These are phyloP conservation scores for Cajanus cajan DNA, from an alignment of 306 rosid species.

Conservation along the genomic window DNA sequence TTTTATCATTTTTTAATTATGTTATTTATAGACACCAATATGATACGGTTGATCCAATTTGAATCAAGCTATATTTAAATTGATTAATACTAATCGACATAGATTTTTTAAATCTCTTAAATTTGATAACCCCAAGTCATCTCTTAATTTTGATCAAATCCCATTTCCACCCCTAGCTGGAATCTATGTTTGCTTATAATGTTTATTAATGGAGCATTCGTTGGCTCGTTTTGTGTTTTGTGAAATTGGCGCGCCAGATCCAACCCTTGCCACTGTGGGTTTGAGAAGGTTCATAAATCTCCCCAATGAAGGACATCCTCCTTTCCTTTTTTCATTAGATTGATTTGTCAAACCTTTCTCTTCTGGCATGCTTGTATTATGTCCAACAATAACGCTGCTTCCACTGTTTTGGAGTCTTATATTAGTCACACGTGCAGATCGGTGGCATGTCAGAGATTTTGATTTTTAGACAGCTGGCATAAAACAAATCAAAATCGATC, in stretches of 20 bases:
- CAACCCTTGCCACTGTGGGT: neutral
- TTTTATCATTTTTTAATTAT: too few species aligned
- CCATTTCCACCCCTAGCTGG: neutral
- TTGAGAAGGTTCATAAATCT: neutral
- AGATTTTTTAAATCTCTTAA: too few species aligned
- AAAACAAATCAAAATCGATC: neutral
- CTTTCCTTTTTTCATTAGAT: neutral
- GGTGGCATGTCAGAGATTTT: neutral
- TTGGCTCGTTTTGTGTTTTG: neutral
- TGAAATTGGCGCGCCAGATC: neutral
- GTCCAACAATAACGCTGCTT: neutral
- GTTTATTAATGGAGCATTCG: neutral
- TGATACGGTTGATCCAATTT: too few species aligned
- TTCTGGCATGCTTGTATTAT: neutral
- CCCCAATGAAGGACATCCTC: neutral
- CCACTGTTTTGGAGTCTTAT: neutral
- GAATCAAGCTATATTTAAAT: neutral
- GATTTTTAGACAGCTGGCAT: slow-evolving; percentile 17
- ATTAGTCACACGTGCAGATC: neutral
- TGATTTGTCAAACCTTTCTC: slow-evolving; percentile 3
- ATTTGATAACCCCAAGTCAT: too few species aligned
- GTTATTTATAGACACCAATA: too few species aligned
- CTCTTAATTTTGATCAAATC: too few species aligned
- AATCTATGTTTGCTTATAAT: neutral
- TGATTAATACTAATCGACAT: neutral